These are phyloP conservation scores for Phaeodactylum tricornutum DNA, from an alignment of 108 stramenopile species.

Conservation along the genomic window DNA sequence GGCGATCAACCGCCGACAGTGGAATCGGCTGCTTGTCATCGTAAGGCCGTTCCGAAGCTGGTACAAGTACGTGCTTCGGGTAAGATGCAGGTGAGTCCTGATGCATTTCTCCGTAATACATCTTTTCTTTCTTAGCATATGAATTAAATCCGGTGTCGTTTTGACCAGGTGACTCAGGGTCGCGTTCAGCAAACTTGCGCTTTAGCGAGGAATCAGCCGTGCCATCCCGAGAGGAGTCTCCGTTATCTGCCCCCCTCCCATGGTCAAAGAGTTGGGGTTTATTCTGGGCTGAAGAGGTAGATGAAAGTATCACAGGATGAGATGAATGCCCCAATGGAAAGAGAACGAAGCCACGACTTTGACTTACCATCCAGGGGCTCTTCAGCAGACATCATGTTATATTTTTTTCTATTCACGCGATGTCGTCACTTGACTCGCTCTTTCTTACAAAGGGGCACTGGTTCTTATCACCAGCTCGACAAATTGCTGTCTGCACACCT, in stretches of 20 bases:
- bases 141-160: slow-evolving; percentile 24
- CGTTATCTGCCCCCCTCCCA: slow-evolving; percentile 8
- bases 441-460: too few species aligned
- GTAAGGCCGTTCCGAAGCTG: slow-evolving; percentile 9
- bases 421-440: too few species aligned
- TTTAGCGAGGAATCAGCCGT: slow-evolving; percentile 18
- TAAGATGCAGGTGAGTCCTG: slow-evolving; percentile 44
- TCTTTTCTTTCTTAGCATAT: slow-evolving; percentile 22
- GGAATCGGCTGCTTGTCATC: not conserved
- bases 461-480: too few species aligned
- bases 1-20: not conserved
- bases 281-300: too few species aligned
- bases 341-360: too few species aligned
- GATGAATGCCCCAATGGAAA: too few species aligned
- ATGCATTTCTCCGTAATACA: slow-evolving; percentile 23
- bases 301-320: too few species aligned
- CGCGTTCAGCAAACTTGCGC: slow-evolving; percentile 21
- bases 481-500: too few species aligned
- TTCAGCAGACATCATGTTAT: too few species aligned
- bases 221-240: slow-evolving; percentile 29
- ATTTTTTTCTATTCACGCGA: too few species aligned
- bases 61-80: slow-evolving; percentile 43
- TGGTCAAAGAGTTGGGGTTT: too few species aligned
- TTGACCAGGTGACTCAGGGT: slow-evolving; percentile 32
- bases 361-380: too few species aligned